Evolutionary conservation across 768 basidiomycete species (phyloP), one percentile per base, ranked within the genome.

Genomic region (Agrocybe praecox): DNA sequence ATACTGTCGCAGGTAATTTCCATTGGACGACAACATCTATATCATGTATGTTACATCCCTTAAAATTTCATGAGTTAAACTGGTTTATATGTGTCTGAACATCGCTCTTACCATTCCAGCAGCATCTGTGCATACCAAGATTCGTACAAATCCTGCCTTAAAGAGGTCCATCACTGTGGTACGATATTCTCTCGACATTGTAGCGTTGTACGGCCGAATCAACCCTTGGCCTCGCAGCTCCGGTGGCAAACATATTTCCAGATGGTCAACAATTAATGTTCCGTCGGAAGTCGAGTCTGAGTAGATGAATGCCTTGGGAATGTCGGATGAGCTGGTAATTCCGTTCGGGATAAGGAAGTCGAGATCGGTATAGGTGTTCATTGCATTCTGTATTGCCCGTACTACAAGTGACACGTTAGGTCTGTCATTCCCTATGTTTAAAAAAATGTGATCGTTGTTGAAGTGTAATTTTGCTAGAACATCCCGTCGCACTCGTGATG

Each of bases 21-120:
- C 72, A 76, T 44, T 76, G 74, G 0, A 74, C 67, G 0, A 74
- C 73, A 18, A 71, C 24, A 21, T 72, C 71, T 7, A 76, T 62
- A 48, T 74, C 66, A 0, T 69, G 65, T 6, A 73, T 65, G 50
- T 73, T 64, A 24, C 67, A 68, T 0, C 74, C 69, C 67, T 68
- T 29, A 42, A 43, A 23, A n/a, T 52, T 17, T 12, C 19, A 33
- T 40, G 36, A 40, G 12, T 58, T 33, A 40, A 40, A 3, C 6
- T n/a, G 36, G 14, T 40, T 62, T 48, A 9, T 15, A 49, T 2
- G 24, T 11, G 7, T 46, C 7, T 2, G 36, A n/a, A n/a, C n/a
- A n/a, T n/a, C n/a, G n/a, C n/a, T n/a, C 36, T 40, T 40, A 40
- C 36, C 36, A 40, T 40, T 40, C 36, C 36, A 3, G 36, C 36